phyloP scores from a whole-genome alignment of 768 basidiomycete genomes.

The Pleurotus djamor region DNA sequence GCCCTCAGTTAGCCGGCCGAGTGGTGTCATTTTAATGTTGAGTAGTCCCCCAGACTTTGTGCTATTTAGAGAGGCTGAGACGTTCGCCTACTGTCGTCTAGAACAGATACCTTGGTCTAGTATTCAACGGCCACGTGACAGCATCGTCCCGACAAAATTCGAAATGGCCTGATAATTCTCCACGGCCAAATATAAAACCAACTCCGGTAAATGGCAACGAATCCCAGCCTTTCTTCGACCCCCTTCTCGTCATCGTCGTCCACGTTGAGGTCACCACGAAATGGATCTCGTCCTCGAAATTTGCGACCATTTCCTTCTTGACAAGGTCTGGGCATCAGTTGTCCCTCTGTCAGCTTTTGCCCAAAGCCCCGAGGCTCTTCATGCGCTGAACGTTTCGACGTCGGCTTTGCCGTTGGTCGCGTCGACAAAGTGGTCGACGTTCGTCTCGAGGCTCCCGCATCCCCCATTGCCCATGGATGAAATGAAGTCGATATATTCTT shows the following conservation, averaged over 20 bases:
- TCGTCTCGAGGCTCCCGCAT: constrained; percentile 57
- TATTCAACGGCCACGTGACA: constrained; percentile 1
- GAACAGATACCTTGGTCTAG: not conserved
- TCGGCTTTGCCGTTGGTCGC: constrained; percentile 28
- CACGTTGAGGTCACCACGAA: not conserved
- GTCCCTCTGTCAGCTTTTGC: constrained; percentile 61
- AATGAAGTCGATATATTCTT: constrained; percentile 23
- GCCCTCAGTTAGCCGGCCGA: too few relatives aligned
- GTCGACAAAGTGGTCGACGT: constrained; percentile 43
- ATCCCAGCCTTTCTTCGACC: not conserved
- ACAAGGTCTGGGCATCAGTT: constrained; percentile 74
- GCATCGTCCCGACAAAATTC: not conserved
- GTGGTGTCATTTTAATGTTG: not conserved
- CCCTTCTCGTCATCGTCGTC: not conserved
- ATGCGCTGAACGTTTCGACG: constrained; percentile 37
- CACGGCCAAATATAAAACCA: not conserved
- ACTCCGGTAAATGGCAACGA: not conserved
- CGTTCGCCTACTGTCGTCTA: not conserved
- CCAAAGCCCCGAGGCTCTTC: constrained; percentile 20
- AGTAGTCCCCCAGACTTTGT: not conserved
- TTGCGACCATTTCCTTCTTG: constrained; percentile 72
- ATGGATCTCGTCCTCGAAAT: constrained; percentile 87
- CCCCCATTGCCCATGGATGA: constrained; percentile 44
- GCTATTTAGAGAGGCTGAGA: not conserved
- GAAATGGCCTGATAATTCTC: constrained; percentile 7